A percentile compares a stretch with the other conserved stretches of the same genome.
These are phyloP conservation scores for Rhododendron molle DNA, from an alignment of 148 eudicot species.

Conservation along the genomic window DNA sequence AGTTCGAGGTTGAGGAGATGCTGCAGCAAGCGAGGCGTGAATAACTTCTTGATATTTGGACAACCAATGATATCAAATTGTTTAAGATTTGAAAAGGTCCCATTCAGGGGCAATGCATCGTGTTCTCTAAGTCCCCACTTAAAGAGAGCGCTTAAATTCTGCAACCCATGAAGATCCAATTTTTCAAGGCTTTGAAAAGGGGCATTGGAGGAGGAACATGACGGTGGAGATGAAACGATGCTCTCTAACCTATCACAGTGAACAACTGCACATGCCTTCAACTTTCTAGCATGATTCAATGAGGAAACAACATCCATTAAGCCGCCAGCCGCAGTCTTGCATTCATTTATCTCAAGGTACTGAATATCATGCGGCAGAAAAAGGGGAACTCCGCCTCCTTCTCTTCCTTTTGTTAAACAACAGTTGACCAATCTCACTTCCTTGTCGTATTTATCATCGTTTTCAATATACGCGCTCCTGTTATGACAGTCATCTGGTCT, in stretches of 20 bases:
- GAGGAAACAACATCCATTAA: not conserved
- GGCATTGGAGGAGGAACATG: not conserved
- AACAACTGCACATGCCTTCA: conserved; percentile 7
- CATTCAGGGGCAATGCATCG: not conserved
- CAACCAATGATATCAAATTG: not conserved
- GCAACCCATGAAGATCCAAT: not conserved
- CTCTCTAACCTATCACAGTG: not conserved
- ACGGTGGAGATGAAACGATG: not conserved
- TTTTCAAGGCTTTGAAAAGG: conserved; percentile 7
- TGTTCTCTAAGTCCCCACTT: not conserved
- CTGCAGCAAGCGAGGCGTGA: not conserved
- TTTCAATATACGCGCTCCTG: not conserved
- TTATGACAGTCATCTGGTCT: not conserved
- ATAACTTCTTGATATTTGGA: conserved; percentile 6
- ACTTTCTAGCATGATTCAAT: not conserved
- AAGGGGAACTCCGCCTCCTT: not conserved
- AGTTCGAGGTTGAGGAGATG: not conserved
- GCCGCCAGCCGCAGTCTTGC: not conserved
- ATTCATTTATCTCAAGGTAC: conserved; percentile 3
- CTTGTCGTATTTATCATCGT: not conserved
- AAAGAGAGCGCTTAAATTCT: not conserved
- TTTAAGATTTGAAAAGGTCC: not conserved
- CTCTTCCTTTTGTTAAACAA: not conserved
- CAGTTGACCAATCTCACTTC: not conserved
- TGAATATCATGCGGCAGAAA: not conserved